phyloP scores from a whole-genome alignment of 345 rosid genomes.

The Excoecaria cochinchinensis region DNA sequence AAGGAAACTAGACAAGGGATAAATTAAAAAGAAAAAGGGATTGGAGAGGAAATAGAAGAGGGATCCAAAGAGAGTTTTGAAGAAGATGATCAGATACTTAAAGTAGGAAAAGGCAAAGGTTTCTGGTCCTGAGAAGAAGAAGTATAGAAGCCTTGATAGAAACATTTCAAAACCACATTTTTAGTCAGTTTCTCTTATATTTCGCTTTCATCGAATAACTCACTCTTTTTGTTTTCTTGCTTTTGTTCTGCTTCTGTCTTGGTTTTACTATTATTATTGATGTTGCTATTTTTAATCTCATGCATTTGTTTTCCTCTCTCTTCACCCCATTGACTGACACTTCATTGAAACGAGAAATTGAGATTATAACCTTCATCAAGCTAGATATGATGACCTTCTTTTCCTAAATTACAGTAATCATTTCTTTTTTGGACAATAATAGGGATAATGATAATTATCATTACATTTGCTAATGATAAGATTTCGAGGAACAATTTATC shows the following conservation, averaged over 20 bases:
- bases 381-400: slow-evolving; percentile 35
- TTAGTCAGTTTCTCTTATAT: slow-evolving; percentile 38
- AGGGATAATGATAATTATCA: slow-evolving; percentile 31
- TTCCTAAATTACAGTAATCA: slow-evolving; percentile 22
- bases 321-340: slow-evolving; percentile 31
- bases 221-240: slow-evolving; percentile 26
- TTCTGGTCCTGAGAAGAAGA: slow-evolving; percentile 47
- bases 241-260: background rate
- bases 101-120: slow-evolving; percentile 70
- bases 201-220: slow-evolving; percentile 57
- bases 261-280: background rate
- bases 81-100: slow-evolving; percentile 41
- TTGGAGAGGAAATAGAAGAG: slow-evolving; percentile 13
- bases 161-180: slow-evolving; percentile 45
- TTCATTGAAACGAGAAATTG: slow-evolving; percentile 34
- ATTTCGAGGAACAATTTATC: slow-evolving; percentile 20
- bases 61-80: slow-evolving; percentile 37
- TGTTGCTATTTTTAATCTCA: background rate
- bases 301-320: background rate
- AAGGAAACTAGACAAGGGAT: slow-evolving; percentile 26
- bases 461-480: slow-evolving; percentile 28
- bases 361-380: slow-evolving; percentile 30
- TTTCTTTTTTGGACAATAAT: slow-evolving; percentile 32
- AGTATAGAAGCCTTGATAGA: slow-evolving; percentile 56
- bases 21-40: background rate